A percentile compares a stretch with the other conserved stretches of the same genome.
Conservation (phyloP, 768 basidiomycete genomes). For the Scleroderma bovista region DNA sequence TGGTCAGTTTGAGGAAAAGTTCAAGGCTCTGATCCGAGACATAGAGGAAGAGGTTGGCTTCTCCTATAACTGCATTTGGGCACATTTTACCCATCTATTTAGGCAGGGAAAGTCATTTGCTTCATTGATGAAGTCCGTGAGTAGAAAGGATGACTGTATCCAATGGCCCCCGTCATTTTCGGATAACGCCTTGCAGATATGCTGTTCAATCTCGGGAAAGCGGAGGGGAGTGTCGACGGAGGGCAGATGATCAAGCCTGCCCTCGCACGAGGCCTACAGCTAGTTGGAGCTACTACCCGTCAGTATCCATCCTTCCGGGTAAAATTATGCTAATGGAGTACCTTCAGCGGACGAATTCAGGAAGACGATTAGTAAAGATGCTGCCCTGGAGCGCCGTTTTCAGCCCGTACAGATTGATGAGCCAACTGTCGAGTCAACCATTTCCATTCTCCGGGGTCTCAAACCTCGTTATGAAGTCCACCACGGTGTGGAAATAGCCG, state of each 20-base stretch:
- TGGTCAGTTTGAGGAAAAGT: slow-evolving; percentile 91
- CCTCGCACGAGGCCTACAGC: slow-evolving; percentile 77
- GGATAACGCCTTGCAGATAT: slow-evolving; percentile 41
- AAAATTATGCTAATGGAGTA: background rate
- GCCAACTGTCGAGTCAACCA: slow-evolving; percentile 78
- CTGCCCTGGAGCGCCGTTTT: slow-evolving; percentile 86
- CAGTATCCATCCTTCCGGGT: slow-evolving; percentile 20
- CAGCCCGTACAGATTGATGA: slow-evolving; percentile 88
- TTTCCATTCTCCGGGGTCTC: slow-evolving; percentile 82
- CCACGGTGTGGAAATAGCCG: slow-evolving; percentile 89
- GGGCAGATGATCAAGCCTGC: slow-evolving; percentile 94
- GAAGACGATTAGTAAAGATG: slow-evolving; percentile 88
- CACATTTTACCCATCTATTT: slow-evolving; percentile 7
- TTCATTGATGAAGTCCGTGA: slow-evolving; percentile 93
- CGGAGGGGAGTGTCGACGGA: slow-evolving; percentile 88
- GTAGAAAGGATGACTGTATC: slow-evolving; percentile 26
- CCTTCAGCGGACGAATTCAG: slow-evolving; percentile 75
- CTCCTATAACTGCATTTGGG: slow-evolving; percentile 19
- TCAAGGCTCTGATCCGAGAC: slow-evolving; percentile 84
- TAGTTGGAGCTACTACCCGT: slow-evolving; percentile 91
- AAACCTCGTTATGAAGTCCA: slow-evolving; percentile 86
- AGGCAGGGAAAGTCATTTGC: slow-evolving; percentile 78
- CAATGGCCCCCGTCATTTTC: background rate
- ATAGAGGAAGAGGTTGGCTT: slow-evolving; percentile 73
- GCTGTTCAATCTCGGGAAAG: slow-evolving; percentile 83